Percentiles rank a stretch among this genome's conserved stretches.
Evolutionary conservation across 768 basidiomycete genomes (phyloP).

Genomic region (Mycena chlorophos): DNA sequence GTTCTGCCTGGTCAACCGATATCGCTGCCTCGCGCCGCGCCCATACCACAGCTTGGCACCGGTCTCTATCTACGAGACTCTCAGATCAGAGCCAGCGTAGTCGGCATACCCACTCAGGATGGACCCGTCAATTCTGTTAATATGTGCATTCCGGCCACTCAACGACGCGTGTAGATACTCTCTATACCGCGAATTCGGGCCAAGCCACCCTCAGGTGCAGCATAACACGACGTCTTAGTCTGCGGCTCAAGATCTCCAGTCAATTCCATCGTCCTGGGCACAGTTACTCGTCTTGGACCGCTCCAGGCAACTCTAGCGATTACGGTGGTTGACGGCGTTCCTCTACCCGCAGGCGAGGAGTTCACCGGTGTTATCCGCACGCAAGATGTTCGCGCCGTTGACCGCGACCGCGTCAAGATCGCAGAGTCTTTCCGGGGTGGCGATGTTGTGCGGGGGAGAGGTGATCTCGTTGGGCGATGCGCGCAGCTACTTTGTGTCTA

Average conservation of each 20-base stretch:
- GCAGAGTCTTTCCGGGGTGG: constrained; percentile 90
- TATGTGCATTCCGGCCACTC: constrained; percentile 18
- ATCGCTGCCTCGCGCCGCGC: constrained; percentile 48
- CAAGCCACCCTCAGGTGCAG: constrained; percentile 73
- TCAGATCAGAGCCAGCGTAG: constrained; percentile 65
- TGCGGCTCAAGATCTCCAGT: too few relatives aligned
- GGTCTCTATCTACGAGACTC: constrained; percentile 70
- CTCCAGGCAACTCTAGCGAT: constrained; percentile 82
- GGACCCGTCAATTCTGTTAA: constrained; percentile 55
- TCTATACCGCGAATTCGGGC: constrained; percentile 62
- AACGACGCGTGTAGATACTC: constrained; percentile 23
- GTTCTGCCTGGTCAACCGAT: constrained; percentile 83
- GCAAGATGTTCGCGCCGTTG: constrained; percentile 88
- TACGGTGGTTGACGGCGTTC: constrained; percentile 82
- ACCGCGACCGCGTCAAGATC: constrained; percentile 87
- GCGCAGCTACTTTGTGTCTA: constrained; percentile 88
- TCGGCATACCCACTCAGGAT: constrained; percentile 60
- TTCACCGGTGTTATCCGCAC: constrained; percentile 85
- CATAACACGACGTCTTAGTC: too few relatives aligned
- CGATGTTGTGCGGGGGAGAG: constrained; percentile 81
- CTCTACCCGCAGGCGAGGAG: constrained; percentile 81
- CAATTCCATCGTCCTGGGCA: constrained; percentile 78
- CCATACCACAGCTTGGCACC: constrained; percentile 56
- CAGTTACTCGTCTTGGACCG: constrained; percentile 80
- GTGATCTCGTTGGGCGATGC: constrained; percentile 93